Evolutionary conservation across 768 basidiomycete genomes (phyloP).

Genomic region (Clavulina sp.): DNA sequence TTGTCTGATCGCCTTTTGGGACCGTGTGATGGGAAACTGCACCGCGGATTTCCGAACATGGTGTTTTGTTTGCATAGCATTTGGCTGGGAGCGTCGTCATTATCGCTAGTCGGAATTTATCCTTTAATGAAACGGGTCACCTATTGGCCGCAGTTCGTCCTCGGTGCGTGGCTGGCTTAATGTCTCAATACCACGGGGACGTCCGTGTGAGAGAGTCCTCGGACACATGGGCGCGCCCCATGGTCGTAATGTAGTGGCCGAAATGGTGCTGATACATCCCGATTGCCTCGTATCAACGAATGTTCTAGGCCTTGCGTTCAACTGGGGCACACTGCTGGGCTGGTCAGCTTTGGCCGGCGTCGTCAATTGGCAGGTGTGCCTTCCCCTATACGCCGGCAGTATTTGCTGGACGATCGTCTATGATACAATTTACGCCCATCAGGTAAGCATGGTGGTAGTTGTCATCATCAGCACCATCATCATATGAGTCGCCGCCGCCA

Average conservation of each 20-base stretch:
- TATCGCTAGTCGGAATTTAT: conserved; percentile 75
- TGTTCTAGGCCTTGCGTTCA: conserved; percentile 69
- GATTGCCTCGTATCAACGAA: background rate
- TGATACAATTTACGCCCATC: conserved; percentile 96
- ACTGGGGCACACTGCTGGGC: conserved; percentile 92
- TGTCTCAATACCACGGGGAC: too few species aligned
- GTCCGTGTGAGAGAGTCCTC: too few species aligned
- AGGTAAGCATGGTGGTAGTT: conserved; percentile 36
- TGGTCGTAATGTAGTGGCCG: too few species aligned
- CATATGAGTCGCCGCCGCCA: too few species aligned
- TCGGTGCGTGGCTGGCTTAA: too few species aligned
- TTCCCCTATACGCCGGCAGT: conserved; percentile 81
- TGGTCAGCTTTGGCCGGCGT: conserved; percentile 84
- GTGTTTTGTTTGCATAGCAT: conserved; percentile 41
- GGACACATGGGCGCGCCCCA: too few species aligned
- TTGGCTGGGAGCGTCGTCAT: conserved; percentile 74
- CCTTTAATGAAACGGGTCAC: conserved; percentile 96
- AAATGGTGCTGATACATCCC: too few species aligned
- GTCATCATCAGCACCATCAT: too few species aligned
- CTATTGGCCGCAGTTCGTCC: conserved; percentile 89
- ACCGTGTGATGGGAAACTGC: background rate
- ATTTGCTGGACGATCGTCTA: conserved; percentile 91
- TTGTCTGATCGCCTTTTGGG: background rate
- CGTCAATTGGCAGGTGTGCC: conserved; percentile 64
- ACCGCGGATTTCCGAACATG: too few species aligned